These are phyloP conservation scores for Heteromeles arbutifolia DNA, from an alignment of 306 rosid species.

Conservation along the genomic window DNA sequence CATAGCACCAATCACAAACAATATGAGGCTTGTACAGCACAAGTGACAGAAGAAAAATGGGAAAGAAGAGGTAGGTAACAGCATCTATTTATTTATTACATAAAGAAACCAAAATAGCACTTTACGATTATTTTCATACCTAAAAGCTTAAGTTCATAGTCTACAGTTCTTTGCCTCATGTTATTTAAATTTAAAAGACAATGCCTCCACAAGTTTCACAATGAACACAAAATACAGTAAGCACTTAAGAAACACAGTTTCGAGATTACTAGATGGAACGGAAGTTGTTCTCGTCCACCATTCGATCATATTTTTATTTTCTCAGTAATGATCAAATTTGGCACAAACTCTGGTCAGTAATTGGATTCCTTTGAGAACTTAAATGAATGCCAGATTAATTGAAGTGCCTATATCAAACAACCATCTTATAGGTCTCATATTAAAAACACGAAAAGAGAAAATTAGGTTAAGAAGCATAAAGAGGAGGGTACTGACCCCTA, in stretches of 20 bases:
- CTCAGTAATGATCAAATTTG: not conserved
- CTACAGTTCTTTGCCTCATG: not conserved
- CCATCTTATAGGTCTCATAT: not conserved
- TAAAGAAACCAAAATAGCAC: not conserved
- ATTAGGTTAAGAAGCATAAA: not conserved
- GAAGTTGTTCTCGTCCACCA: not conserved
- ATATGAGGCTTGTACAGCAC: not conserved
- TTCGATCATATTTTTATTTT: not conserved
- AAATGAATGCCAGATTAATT: not conserved
- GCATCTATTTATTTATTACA: not conserved
- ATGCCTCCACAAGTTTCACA: not conserved
- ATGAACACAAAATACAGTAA: not conserved
- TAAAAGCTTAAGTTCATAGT: not conserved
- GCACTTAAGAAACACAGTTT: not conserved
- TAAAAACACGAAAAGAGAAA: not conserved
- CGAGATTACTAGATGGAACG: not conserved
- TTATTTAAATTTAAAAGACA: not conserved
- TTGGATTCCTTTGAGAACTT: not conserved
- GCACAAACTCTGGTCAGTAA: not conserved
- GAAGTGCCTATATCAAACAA: not conserved
- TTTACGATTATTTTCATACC: not conserved
- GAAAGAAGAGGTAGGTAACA: not conserved
- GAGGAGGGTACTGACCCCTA: constrained; percentile 62
- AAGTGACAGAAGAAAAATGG: not conserved
- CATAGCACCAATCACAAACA: constrained; percentile 13